These are phyloP conservation scores for Beauveria varroae DNA, from an alignment of 2,329 filamentous ascomycete genomes.

Conservation along the genomic window DNA sequence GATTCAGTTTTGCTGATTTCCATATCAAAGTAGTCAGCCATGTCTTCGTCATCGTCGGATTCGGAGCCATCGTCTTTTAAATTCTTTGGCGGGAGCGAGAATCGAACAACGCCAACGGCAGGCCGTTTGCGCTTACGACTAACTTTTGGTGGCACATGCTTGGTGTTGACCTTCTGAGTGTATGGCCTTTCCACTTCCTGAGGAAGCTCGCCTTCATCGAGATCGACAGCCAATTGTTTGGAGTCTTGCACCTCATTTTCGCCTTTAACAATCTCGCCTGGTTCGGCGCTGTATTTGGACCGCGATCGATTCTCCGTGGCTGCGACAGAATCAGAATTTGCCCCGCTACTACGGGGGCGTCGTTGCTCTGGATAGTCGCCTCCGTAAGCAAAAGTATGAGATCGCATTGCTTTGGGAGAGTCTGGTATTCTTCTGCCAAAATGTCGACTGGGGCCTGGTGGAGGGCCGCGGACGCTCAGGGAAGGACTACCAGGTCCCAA, in stretches of 20 bases:
- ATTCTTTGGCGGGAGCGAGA: conserved; percentile 33
- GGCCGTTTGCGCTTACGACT: conserved; percentile 23
- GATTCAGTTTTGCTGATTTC: conserved; percentile 45
- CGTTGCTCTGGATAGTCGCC: conserved; percentile 34
- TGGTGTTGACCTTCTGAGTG: conserved; percentile 1
- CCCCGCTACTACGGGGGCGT: conserved; percentile 46
- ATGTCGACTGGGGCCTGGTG: background rate
- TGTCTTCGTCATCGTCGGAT: conserved; percentile 52
- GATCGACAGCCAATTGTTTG: background rate
- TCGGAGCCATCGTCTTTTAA: conserved; percentile 30
- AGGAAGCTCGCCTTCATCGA: conserved; percentile 13
- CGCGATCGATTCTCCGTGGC: conserved; percentile 29
- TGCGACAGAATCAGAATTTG: conserved; percentile 34
- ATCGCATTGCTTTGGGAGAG: conserved; percentile 43
- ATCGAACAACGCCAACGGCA: conserved; percentile 26
- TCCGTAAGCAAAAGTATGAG: conserved; percentile 40
- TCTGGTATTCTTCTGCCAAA: conserved; percentile 41
- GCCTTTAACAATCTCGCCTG: conserved; percentile 37
- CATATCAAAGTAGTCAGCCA: conserved; percentile 48
- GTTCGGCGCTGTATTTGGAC: conserved; percentile 36
- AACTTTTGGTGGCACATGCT: background rate
- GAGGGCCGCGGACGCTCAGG: conserved; percentile 22
- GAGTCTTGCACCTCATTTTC: conserved; percentile 28
- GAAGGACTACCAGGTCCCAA: conserved; percentile 35
- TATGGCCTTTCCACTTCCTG: conserved; percentile 6